Evolutionary conservation across 495 filamentous ascomycete species (phyloP), one percentile per base, ranked within the genome.

Genomic region (Penicillium manginii): DNA sequence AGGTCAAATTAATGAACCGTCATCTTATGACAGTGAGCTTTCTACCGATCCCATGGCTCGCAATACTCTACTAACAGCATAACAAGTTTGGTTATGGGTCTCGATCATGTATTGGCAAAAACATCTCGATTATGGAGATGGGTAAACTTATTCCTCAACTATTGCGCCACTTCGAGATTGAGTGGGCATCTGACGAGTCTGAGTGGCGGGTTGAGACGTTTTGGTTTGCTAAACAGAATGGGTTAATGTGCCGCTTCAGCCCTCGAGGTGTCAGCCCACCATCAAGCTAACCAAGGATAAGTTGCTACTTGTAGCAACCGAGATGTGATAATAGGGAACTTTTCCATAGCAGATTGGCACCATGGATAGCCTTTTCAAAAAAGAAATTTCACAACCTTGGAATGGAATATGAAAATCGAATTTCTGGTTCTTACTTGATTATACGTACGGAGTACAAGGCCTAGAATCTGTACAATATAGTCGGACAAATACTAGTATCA

Each of bases 111-210:
- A 58, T 66, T 11, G 63, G 63, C 9, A 62, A 60, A 21, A 66
- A 66, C 22, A 58, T 66, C 14, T 65, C 62, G 3, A 52, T 55
- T 23, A 48, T 61, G 58, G 62, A 58, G 21, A 65, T 65, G 58
- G 37, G 52, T 0, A 61, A 61, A 43, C 10, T 58, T 1, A 39
- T 61, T 18, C 62, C 55, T 18, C 48, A 59, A 18, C 39, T 59
- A 4, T 45, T 59, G 32, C 54, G 60, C 3, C 22, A 54, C 14
- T 62, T 62, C 21, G 55, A 62, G 37, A 54, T 62, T 33, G 53
- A 60, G 33, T 58, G 61, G 50, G 57, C 49, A n/a, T 60, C 57
- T 37, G 57, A 64, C 3, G 7, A 60, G 19, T 19, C 61, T 1
- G 50, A 57, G 11, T 60, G 61, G 61, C 40, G 33, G 14, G 61